phyloP scores from a whole-genome alignment of 148 eudicot species.

The Nepenthes gracilis region DNA sequence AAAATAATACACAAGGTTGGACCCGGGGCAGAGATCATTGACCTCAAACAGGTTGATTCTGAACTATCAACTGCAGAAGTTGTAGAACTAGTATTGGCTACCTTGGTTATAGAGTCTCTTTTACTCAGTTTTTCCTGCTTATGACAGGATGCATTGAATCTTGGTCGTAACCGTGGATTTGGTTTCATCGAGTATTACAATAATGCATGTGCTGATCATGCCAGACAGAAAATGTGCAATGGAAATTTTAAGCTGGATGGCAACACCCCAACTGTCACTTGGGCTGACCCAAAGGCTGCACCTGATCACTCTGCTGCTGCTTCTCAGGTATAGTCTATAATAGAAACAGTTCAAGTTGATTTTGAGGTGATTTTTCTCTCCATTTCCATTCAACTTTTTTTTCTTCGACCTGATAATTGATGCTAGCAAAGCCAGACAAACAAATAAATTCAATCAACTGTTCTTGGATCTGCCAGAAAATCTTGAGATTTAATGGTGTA shows the following conservation, averaged over 20 bases:
- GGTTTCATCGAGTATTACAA: constrained; percentile 94
- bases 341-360: no score
- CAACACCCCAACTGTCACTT: constrained; percentile 80
- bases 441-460: no score
- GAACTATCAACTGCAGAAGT: not conserved
- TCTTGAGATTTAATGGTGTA: no score
- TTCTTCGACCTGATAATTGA: no score
- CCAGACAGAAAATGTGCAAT: constrained; percentile 67
- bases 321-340: constrained; percentile 57
- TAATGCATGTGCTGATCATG: constrained; percentile 96
- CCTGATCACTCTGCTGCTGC: constrained; percentile 78
- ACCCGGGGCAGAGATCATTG: constrained; percentile 83
- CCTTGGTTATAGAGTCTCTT: not conserved
- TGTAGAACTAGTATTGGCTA: not conserved
- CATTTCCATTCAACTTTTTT: no score
- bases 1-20: constrained; percentile 77
- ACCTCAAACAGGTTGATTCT: constrained; percentile 75
- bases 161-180: constrained; percentile 93
- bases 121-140: constrained; percentile 4
- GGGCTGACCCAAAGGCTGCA: constrained; percentile 97
- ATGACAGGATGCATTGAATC: constrained; percentile 71
- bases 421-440: no score
- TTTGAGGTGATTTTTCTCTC: no score
- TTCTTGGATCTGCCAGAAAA: no score
- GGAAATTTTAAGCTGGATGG: constrained; percentile 74